Evolutionary conservation across 805 yeast species (phyloP).

Genomic region (Ascoidea rubescens): DNA sequence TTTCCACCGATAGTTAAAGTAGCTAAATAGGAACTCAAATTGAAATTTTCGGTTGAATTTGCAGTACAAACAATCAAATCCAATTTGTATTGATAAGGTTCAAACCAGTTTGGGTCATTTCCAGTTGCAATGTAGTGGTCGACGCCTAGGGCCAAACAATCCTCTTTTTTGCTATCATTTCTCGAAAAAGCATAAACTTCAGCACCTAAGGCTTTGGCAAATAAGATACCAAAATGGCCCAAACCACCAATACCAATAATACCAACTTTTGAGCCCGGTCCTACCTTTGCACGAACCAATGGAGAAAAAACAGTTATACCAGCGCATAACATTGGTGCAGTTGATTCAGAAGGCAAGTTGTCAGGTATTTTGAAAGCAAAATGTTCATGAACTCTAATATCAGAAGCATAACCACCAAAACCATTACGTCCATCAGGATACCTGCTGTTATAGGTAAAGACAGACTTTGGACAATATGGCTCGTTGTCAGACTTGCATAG

Average conservation of each 20-base stretch:
- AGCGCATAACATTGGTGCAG: too few species aligned
- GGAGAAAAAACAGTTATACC: too few species aligned
- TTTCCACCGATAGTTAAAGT: conserved; percentile 43
- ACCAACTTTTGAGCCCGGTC: conserved; percentile 31
- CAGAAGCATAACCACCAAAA: conserved; percentile 13
- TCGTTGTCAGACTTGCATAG: conserved; percentile 26
- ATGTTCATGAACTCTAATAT: too few species aligned
- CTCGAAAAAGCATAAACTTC: conserved; percentile 48
- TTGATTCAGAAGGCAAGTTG: too few species aligned
- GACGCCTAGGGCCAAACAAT: conserved; percentile 42
- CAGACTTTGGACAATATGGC: conserved; percentile 21
- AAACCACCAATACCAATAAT: conserved; percentile 55
- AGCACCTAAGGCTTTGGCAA: conserved; percentile 46
- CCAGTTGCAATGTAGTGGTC: conserved; percentile 37
- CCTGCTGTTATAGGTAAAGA: conserved; percentile 21
- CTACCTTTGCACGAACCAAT: too few species aligned
- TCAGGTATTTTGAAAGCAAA: too few species aligned
- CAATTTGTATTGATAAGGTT: conserved; percentile 19
- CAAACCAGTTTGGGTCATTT: conserved; percentile 22
- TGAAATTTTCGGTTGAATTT: conserved; percentile 34
- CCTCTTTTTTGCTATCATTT: conserved; percentile 31
- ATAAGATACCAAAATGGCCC: conserved; percentile 47
- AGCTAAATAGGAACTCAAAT: conserved; percentile 31
- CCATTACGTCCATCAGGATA: conserved; percentile 14
- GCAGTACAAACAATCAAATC: conserved; percentile 43